Conservation (phyloP, 805 yeast species). For the Sungouiella blattae region DNA sequence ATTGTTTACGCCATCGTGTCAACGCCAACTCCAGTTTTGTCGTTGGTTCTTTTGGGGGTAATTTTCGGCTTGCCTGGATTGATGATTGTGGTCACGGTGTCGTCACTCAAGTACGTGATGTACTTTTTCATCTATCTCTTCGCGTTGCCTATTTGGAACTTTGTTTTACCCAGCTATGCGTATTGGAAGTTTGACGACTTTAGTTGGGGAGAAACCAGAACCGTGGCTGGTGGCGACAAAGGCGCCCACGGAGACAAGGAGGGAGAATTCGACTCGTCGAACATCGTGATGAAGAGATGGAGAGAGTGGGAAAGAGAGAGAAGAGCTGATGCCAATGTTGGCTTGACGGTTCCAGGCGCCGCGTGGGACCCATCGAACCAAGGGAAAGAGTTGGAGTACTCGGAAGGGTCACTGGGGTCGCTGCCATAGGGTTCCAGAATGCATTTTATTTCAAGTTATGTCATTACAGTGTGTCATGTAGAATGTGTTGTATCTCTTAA, state of each 20-base stretch:
- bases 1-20: conserved; percentile 66
- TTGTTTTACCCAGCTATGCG: conserved; percentile 80
- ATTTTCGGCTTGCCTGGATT: conserved; percentile 85
- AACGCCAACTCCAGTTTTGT: conserved; percentile 71
- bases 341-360: conserved; percentile 35
- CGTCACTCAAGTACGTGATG: conserved; percentile 63
- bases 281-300: conserved; percentile 91
- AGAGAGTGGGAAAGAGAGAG: conserved; percentile 82
- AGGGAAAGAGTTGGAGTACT: conserved; percentile 24
- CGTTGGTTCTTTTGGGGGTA: conserved; percentile 70
- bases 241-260: conserved; percentile 63
- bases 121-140: conserved; percentile 77
- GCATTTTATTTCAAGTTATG: too few species aligned
- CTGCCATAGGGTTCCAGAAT: too few species aligned
- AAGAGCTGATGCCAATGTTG: conserved; percentile 26
- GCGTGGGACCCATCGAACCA: conserved; percentile 44
- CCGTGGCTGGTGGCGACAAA: conserved; percentile 65
- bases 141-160: conserved; percentile 93
- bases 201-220: conserved; percentile 94
- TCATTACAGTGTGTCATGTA: too few species aligned
- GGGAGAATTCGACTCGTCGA: conserved; percentile 89
- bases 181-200: conserved; percentile 96
- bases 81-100: conserved; percentile 75
- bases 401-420: conserved; percentile 20
- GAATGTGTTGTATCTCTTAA: too few species aligned